phyloP scores from a whole-genome alignment of 176 grass and related monocot species.

The Puccinellia tenuiflora region DNA sequence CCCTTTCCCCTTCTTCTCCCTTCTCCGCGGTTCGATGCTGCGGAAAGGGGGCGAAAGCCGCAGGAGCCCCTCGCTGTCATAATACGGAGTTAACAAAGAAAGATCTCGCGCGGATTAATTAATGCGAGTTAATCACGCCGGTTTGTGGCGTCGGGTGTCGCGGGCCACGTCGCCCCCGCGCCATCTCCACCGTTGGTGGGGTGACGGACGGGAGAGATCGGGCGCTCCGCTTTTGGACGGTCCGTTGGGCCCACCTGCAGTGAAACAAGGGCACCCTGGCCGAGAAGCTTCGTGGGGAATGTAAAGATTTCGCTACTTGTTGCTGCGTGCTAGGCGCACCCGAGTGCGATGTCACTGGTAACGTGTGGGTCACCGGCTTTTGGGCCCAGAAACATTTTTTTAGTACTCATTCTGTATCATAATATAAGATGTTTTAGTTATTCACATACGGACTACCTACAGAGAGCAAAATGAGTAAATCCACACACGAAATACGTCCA shows the following conservation, averaged over 20 bases:
- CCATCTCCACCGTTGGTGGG: not conserved
- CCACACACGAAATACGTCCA: no score
- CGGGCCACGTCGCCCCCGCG: not conserved
- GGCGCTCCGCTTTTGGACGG: not conserved
- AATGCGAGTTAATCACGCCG: constrained; percentile 5
- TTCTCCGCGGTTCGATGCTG: constrained; percentile 16
- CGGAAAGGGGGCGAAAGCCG: not conserved
- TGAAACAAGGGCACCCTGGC: not conserved
- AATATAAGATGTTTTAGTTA: no score
- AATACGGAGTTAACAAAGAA: not conserved
- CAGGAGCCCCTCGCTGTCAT: not conserved
- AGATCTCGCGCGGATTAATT: not conserved
- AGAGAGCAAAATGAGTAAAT: no score
- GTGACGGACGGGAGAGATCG: not conserved
- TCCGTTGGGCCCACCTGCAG: not conserved
- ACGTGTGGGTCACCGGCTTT: no score
- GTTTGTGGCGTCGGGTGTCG: not conserved
- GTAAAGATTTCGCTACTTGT: not conserved
- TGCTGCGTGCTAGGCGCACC: not conserved
- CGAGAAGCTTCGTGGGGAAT: constrained; percentile 4
- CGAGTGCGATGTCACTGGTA: not conserved
- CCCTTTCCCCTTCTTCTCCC: not conserved
- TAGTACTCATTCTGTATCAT: no score
- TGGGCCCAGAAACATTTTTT: no score
- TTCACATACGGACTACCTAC: no score